These are phyloP conservation scores for Lactifluus volemus DNA, from an alignment of 768 basidiomycete genomes.

Conservation along the genomic window DNA sequence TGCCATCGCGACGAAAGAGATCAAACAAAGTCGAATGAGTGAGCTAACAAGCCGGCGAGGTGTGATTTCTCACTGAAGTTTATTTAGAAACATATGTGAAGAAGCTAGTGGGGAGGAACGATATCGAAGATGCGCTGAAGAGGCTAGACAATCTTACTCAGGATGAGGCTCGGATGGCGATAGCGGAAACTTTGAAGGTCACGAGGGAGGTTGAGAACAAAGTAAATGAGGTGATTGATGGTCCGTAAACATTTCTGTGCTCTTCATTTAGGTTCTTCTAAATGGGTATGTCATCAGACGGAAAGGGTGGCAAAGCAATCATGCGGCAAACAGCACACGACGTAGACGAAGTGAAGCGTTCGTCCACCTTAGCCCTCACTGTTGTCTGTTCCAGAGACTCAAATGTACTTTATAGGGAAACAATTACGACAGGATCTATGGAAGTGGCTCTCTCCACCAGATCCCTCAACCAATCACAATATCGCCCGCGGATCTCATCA, in stretches of 20 bases:
- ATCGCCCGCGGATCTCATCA: not conserved
- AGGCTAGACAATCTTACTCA: not conserved
- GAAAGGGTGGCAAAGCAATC: not conserved
- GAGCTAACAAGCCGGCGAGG: not conserved
- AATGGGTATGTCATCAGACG: not conserved
- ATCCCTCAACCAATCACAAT: not conserved
- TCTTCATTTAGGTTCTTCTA: not conserved
- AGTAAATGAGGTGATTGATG: too few species aligned
- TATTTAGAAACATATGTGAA: not conserved
- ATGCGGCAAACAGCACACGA: not conserved
- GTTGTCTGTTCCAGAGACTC: not conserved
- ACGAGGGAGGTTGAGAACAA: too few species aligned
- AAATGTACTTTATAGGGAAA: not conserved
- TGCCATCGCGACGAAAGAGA: not conserved
- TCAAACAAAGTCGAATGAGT: not conserved
- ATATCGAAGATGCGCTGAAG: not conserved
- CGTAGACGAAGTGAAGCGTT: not conserved
- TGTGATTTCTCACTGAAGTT: not conserved
- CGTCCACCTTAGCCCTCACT: not conserved
- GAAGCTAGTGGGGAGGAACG: not conserved
- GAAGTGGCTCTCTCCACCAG: not conserved
- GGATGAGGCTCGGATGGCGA: not conserved
- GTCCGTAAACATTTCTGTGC: not conserved
- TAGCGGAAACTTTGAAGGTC: not conserved
- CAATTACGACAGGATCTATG: not conserved